Base-by-base conservation (phyloP, 306 rosid genomes). In the Rosa rugosa region DNA sequence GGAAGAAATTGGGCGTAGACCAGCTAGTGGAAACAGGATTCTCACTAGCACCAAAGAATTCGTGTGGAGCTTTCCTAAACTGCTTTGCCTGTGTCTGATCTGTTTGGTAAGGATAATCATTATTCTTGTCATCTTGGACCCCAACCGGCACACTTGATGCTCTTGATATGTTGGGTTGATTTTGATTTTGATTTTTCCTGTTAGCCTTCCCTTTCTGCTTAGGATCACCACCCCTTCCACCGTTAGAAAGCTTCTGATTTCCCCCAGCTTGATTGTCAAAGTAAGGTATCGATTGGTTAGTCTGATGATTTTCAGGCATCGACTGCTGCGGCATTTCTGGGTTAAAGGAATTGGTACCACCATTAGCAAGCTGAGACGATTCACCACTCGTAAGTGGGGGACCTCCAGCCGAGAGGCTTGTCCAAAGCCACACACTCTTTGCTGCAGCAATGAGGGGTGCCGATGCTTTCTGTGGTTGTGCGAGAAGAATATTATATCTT, bases 381-480 rank as follows among this genome's bases (percentile, higher is more conserved):
- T 90, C 98, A 5, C 82, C 82, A 20, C 60, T 69, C 2, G 85
- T 31, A 14, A 75, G 75, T 31, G 98, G 97, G 5, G 85, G 36
- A 0, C 97, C 98, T 51, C 97, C 98, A n/a, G 89, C 77, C 3
- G 75, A 79, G 23, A 92, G 97, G 72, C 89, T 84, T 0, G 89
- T 83, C 98, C 98, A 94, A 53, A 80, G 89, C 98, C 98, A 94
- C n/a, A 89, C 87, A 53, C 84, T 85, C 84, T 80, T 89, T 11
- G 98, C 98, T 0, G 98, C 98, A 38, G 92, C 85, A n/a, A 83
- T 47, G 41, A 92, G 93, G 7, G 97, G 83, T 2, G 84, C 90
- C 1, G 97, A 91, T 11, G 90, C 85, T 71, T 80, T 83, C 0
- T 45, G 83, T 5, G 98, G 98, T 14, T 90, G 97, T 7, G 98